Conservation (phyloP, 2,329 filamentous ascomycete genomes). For the Ceratocystis papillata region DNA sequence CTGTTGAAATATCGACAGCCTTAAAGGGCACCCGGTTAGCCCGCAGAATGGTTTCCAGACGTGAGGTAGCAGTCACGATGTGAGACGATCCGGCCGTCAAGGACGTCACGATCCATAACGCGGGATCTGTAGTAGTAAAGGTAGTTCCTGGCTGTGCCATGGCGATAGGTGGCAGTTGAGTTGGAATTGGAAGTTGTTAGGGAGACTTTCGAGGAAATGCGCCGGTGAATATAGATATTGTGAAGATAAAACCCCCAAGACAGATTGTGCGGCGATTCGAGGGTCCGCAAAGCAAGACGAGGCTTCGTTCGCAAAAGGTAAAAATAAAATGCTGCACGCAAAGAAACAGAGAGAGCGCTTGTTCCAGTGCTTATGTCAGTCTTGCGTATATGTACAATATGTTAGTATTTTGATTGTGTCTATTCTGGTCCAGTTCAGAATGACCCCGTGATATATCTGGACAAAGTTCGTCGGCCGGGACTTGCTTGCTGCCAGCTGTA, state of each 20-base stretch:
- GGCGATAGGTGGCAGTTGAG: slow-evolving; percentile 25
- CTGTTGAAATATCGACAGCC: slow-evolving; percentile 79
- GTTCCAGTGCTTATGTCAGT: too few relatives aligned
- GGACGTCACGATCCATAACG: slow-evolving; percentile 91
- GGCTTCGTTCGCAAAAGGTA: not conserved
- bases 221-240: not conserved
- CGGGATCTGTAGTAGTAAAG: slow-evolving; percentile 50
- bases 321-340: too few relatives aligned
- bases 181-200: not conserved
- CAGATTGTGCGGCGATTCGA: not conserved
- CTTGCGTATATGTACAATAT: too few relatives aligned
- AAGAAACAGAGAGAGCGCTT: too few relatives aligned
- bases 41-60: slow-evolving; percentile 89
- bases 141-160: slow-evolving; percentile 30
- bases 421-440: too few relatives aligned
- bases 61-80: slow-evolving; percentile 90
- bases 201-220: not conserved
- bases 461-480: too few relatives aligned
- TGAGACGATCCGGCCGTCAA: slow-evolving; percentile 90
- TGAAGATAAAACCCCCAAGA: not conserved
- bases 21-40: slow-evolving; percentile 92
- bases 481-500: slow-evolving; percentile 5
- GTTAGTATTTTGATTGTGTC: not conserved
- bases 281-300: not conserved
- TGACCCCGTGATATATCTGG: too few relatives aligned